Base-by-base conservation (phyloP, 2,329 filamentous ascomycete genomes). In the Allantophomopsis cytisporea region DNA sequence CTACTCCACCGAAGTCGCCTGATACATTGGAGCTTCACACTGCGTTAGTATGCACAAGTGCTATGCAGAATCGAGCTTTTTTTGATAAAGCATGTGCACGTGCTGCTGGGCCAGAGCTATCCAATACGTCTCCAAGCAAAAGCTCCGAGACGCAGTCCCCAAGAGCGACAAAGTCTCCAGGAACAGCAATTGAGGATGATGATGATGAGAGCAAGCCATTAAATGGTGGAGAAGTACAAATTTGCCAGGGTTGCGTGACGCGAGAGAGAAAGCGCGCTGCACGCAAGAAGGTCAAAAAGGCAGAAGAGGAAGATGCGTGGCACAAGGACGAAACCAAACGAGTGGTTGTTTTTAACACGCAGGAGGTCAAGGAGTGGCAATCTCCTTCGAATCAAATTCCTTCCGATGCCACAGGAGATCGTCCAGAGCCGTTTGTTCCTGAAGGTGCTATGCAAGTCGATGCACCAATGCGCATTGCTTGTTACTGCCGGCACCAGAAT, bases 401-500 rank as follows among this genome's bases (percentile, higher is more conserved):
- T 45, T 52, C 63, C 43, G 65, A 69, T 51, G 59, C 54, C 46
- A 65, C 59, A 45, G 57, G 60, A 37, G 64, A 64, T 31, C 58
- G 60, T 16, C 59, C 60, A 37, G 64, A 70, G 42, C 60, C 66
- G n/a, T 59, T 67, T 20, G 54, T 62, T 43, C 65, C 60, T 35
- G 66, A 68, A 36, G 76, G 75, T 38, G 74, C 80, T 6, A 76
- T 85, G 65, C 80, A 86, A 53, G 78, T 94, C 16, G 80, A 88
- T 48, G 76, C 85, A 2, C 87, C 86, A 0, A 94, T 96, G 88
- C 80, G 89, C 8, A 95, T 98, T 52, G 86, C 88, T 17, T 98
- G 89, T 58, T 98, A 96, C 60, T 96, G 89, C 61, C 78, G 89
- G 15, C 89, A 98, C 56, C 89, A 96, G 51, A 78, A 82, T 43